phyloP scores from a whole-genome alignment of 2,329 filamentous ascomycete genomes.

The Exophiala viscosa region DNA sequence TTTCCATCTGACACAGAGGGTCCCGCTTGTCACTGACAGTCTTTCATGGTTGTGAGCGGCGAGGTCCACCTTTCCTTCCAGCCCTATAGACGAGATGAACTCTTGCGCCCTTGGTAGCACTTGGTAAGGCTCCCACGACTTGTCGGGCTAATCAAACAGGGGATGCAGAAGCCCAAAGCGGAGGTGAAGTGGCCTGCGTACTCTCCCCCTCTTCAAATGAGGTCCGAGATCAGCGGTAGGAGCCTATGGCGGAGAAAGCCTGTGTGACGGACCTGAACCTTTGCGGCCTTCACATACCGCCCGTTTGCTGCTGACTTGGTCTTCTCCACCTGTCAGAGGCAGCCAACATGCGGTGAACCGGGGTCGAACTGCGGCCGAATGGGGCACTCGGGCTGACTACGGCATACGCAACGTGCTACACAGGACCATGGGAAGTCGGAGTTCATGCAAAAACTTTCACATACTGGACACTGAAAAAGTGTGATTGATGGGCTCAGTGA shows the following conservation, averaged over 20 bases:
- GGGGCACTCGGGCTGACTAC: neutral
- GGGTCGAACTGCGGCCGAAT: neutral
- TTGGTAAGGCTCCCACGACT: neutral
- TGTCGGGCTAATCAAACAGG: neutral
- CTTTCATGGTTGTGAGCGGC: neutral
- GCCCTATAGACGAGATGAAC: slow-evolving; percentile 1
- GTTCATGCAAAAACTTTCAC: neutral
- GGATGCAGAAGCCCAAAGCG: neutral
- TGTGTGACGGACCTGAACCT: slow-evolving; percentile 3
- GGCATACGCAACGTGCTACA: neutral
- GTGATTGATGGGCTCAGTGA: neutral
- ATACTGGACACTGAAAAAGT: neutral
- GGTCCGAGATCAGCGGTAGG: slow-evolving; percentile 7
- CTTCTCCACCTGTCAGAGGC: slow-evolving; percentile 19
- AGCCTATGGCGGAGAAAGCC: neutral
- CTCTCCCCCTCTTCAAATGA: neutral
- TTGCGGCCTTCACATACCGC: slow-evolving; percentile 19
- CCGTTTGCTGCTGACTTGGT: slow-evolving; percentile 11
- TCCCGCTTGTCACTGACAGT: no score
- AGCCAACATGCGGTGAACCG: slow-evolving; percentile 20
- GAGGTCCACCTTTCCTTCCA: neutral
- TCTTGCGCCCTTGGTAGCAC: slow-evolving; percentile 2
- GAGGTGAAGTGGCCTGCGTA: neutral
- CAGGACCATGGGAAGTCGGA: neutral
- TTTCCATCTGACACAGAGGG: no score